phyloP scores from a whole-genome alignment of 225 moss, liverwort and hornwort species.

The Bryoerythrophyllum caledonicum region DNA sequence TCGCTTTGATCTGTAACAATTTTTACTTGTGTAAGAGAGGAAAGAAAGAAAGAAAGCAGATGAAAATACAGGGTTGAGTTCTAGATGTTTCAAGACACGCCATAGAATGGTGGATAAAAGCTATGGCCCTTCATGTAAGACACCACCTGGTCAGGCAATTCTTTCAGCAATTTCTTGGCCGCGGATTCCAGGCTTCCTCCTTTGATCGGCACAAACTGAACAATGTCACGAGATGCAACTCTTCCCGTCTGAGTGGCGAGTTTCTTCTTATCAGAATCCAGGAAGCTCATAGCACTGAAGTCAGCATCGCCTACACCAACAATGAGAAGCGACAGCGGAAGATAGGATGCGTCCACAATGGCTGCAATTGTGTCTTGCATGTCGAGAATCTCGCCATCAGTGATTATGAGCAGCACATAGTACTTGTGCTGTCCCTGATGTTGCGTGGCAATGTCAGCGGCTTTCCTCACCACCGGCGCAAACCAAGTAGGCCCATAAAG shows the following conservation, averaged over 20 bases:
- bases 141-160: constrained; percentile 71
- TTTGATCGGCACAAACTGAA: constrained; percentile 80
- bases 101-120: constrained; percentile 5
- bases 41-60: too few species aligned
- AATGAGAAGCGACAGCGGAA: constrained; percentile 77
- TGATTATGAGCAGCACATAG: constrained; percentile 89
- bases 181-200: constrained; percentile 42
- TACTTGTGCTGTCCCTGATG: constrained; percentile 67
- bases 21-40: too few species aligned
- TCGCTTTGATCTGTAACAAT: neutral
- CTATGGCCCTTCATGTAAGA: constrained; percentile 56
- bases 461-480: constrained; percentile 56
- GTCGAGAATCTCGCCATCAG: constrained; percentile 82
- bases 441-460: constrained; percentile 40
- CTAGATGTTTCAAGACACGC: too few species aligned
- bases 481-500: constrained; percentile 88
- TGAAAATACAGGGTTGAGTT: too few species aligned
- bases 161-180: constrained; percentile 65
- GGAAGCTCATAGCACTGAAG: constrained; percentile 73
- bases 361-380: constrained; percentile 69
- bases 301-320: constrained; percentile 78
- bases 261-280: constrained; percentile 74
- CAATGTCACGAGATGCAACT: constrained; percentile 66
- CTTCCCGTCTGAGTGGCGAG: constrained; percentile 48
- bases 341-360: constrained; percentile 62